Evolutionary conservation across 768 basidiomycete genomes (phyloP), one percentile per base, ranked within the genome.

Genomic region (Plicaturopsis crispa): DNA sequence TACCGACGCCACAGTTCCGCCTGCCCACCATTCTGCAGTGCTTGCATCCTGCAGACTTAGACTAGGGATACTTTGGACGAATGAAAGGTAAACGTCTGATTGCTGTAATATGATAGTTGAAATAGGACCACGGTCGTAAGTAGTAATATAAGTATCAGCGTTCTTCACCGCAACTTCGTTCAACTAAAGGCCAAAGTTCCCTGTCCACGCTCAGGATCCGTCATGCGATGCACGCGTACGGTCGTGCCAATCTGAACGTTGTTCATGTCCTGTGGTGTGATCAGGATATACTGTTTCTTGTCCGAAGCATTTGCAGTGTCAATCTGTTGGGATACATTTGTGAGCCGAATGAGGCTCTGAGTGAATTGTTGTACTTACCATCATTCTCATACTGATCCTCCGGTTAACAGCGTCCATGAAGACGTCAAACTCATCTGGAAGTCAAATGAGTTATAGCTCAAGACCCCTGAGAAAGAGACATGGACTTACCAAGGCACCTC

Each of bases 371-470:
- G n/a, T 24, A 54, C 75, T 13, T 40, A 89, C 86, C 78, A 97
- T 85, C 86, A 94, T 91, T 60, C 79, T 87, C 82, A 94, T 96
- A 43, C 86, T 86, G 51, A 94, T 84, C 33, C 82, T 80, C 14
- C 96, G 78, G 56, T 89, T 90, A 42, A 90, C 80, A 17, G 87
- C 87, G 54, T 93, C 90, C 88, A 98, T 91, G 68, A 94, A 97
- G 8, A 97, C 94, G 50, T 98, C 94, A 54, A 96, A 99, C 57
- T 99, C 96, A 52, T 99, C 96, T 80, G 44, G 12, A 6, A 24
- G 12, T 24, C 24, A 32, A 39, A 21, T 39, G 35, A 17, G 43
- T 38, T 40, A 47, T 21, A 34, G 23, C 5, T 35, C 14, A 19
- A 22, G 23, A 13, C 17, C 3, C 42, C 8, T 5, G 31, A 23